Percentiles rank a stretch among this genome's conserved stretches.
These are phyloP conservation scores for Colletotrichum spinosum DNA, from an alignment of 2,329 filamentous ascomycete species.

Conservation along the genomic window DNA sequence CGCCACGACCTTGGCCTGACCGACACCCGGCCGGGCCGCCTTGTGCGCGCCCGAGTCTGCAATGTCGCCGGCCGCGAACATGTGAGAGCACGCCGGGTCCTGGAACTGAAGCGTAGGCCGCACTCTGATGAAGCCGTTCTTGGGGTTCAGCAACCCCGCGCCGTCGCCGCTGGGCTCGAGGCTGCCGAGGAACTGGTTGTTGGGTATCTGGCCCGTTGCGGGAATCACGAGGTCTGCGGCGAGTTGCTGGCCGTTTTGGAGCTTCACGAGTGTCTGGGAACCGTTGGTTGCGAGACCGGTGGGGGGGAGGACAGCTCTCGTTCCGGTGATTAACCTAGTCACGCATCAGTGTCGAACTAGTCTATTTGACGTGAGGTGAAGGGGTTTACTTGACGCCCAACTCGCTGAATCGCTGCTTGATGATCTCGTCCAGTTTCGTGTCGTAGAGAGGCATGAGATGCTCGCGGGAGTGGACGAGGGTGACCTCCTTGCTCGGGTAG, in stretches of 20 bases:
- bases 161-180: slow-evolving; percentile 4
- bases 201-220: slow-evolving; percentile 24
- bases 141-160: background rate
- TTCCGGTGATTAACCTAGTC: slow-evolving; percentile 7
- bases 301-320: slow-evolving; percentile 3
- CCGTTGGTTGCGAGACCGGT: background rate
- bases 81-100: slow-evolving; percentile 39
- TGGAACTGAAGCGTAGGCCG: slow-evolving; percentile 58
- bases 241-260: slow-evolving; percentile 15
- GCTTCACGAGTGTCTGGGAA: background rate
- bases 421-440: slow-evolving; percentile 12
- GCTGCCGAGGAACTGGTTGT: slow-evolving; percentile 9
- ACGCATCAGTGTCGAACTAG: background rate
- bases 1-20: slow-evolving; percentile 57
- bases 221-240: slow-evolving; percentile 19
- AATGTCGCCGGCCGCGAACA: slow-evolving; percentile 66
- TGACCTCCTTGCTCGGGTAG: slow-evolving; percentile 59
- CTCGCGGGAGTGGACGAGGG: slow-evolving; percentile 58
- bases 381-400: slow-evolving; percentile 17
- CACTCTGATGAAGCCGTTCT: slow-evolving; percentile 49
- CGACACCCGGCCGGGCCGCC: slow-evolving; percentile 56
- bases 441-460: slow-evolving; percentile 48
- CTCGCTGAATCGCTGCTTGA: slow-evolving; percentile 14
- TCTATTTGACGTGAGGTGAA: accelerated
- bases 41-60: slow-evolving; percentile 54